Evolutionary conservation across 2,329 filamentous ascomycete species (phyloP), one percentile per base, ranked within the genome.

Genomic region (Ophiostoma tasmaniense): DNA sequence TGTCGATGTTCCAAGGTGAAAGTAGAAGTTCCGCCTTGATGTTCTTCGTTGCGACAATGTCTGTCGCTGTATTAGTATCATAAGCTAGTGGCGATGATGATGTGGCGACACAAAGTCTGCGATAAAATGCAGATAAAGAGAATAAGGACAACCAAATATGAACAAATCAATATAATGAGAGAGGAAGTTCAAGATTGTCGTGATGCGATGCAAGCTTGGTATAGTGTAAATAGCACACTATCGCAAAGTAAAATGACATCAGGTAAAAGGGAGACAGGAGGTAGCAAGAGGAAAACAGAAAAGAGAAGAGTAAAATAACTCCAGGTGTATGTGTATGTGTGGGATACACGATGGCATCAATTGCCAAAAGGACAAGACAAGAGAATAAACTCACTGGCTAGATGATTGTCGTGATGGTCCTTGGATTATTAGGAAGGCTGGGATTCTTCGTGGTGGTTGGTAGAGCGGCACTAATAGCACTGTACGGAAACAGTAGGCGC

Each of bases 271-370:
- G 33, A 39, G 25, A 30, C 55, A 50, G 33, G 33, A 33, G 33
- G 33, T 8, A 33, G 45, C 42, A 68, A 39, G 66, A 70, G 68
- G 30, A 37, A 37, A 22, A 20, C 11, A 28, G 33, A 17, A 22
- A 13, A 64, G 67, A 20, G 62, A 52, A 35, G 10, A 17, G 61
- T 6, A 55, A 42, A 61, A 52, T 73, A 72, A 67, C 72, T 66
- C 71, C 42, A 45, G 17, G 10, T 35, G 28, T 20, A 33, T 62
- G 68, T 67, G 45, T 64, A 67, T 67, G 61, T 65, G 39, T 7
- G n/a, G 6, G 55, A 45, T 39, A 13, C 37, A 39, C 10, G 22
- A 28, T 35, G 42, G 39, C 39, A 42, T 42, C 13, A 20, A 64
- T 28, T 17, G 30, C 25, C 39, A 35, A 33, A 25, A 25, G 37